These are phyloP conservation scores for Parmelia sp. DNA, from an alignment of 495 filamentous ascomycete genomes.

Conservation along the genomic window DNA sequence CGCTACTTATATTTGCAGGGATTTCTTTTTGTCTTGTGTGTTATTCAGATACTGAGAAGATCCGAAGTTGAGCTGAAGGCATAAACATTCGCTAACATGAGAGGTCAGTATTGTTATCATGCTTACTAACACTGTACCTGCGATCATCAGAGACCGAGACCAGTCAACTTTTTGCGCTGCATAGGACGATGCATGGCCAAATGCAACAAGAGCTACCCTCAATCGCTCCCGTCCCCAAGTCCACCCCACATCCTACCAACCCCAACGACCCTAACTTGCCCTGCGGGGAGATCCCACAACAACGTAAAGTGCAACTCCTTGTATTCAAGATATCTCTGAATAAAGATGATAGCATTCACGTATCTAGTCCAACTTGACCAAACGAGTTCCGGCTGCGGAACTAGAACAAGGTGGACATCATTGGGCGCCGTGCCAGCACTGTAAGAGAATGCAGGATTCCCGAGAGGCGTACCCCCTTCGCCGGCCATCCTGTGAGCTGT, in stretches of 20 bases:
- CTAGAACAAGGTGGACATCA: neutral
- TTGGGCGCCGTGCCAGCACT: neutral
- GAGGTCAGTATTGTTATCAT: too few species aligned
- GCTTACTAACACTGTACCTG: too few species aligned
- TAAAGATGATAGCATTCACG: neutral
- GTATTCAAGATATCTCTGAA: neutral
- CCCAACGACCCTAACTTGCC: neutral
- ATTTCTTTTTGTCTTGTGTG: too few species aligned
- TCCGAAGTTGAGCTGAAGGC: too few species aligned
- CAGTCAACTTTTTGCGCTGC: too few species aligned
- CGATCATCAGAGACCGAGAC: too few species aligned
- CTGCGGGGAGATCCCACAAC: neutral
- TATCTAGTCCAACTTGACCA: neutral
- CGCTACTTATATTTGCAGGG: too few species aligned
- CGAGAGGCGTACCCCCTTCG: neutral
- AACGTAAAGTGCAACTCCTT: neutral
- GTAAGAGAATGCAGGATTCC: neutral
- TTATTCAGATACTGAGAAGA: too few species aligned
- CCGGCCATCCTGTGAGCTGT: neutral
- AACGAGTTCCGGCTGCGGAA: neutral
- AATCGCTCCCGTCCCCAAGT: too few species aligned
- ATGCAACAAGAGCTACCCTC: too few species aligned
- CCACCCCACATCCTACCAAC: neutral
- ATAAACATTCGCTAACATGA: too few species aligned
- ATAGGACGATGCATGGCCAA: too few species aligned